Evolutionary conservation across 225 moss, liverwort and hornwort species (phyloP), one percentile per base, ranked within the genome.

Genomic region (Rhytidiadelphus loreus): DNA sequence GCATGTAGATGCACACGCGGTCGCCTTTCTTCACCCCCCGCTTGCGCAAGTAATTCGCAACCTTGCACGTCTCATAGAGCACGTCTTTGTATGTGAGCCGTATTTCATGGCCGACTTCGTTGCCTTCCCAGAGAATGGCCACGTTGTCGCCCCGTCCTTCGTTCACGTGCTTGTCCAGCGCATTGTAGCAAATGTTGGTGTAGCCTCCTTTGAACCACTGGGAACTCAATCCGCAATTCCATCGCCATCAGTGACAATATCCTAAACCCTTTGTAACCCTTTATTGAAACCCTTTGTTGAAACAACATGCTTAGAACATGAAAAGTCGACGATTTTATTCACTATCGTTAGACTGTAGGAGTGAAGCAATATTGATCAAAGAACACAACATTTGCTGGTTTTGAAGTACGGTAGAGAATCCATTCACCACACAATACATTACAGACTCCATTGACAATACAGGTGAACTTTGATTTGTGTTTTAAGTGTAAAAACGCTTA

Each of bases 121-220:
- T 98, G 69, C 97, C 97, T 91, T 98, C 97, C 97, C 97, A 98
- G 50, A 95, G 77, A 87, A 98, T 92, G 69, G 97, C 97, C n/a
- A 93, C 85, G 50, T 86, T 88, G 68, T 93, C 89, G 12, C 96
- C 97, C 48, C 83, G 95, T 39, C 97, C 97, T 90, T 93, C 94
- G 76, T 92, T 94, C 83, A 98, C 96, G 88, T 98, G 95, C 86
- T 93, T 95, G 87, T 98, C 97, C 21, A 98, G 90, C 26, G 97
- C 97, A 87, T 98, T 98, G 90, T 96, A 98, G 87, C 96, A 94
- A 28, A 98, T 94, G 61, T 96, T 98, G 11, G 97, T 98, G 89
- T 92, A 87, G 33, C 97, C 97, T 70, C 97, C 97, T 89, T 94
- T 94, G 88, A 98, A 98, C 97, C 97, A 98, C 97, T 97, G 88